phyloP scores from a whole-genome alignment of 495 filamentous ascomycete genomes.

The Penicillium parvum region DNA sequence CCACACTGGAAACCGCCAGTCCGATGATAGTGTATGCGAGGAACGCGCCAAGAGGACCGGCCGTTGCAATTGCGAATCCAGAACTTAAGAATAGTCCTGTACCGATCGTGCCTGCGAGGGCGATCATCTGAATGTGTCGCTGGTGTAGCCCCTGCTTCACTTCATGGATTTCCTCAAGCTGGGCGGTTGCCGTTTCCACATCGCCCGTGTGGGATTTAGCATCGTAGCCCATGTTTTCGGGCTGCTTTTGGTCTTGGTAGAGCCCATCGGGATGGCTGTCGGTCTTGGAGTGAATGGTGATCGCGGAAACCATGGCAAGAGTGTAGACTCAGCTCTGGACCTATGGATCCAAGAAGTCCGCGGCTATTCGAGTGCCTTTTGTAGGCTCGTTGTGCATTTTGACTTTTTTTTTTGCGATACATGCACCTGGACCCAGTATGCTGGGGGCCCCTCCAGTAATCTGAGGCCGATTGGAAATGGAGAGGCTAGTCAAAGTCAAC shows the following conservation, averaged over 20 bases:
- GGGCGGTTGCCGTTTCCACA: slow-evolving; percentile 8
- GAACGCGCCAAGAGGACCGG: slow-evolving; percentile 53
- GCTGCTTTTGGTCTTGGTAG: not conserved
- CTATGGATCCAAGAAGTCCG: not conserved
- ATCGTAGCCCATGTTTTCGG: not conserved
- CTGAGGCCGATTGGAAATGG: not conserved
- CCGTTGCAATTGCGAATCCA: slow-evolving; percentile 52
- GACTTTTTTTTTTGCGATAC: not conserved
- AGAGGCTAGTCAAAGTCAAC: not conserved
- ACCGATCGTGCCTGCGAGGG: slow-evolving; percentile 41
- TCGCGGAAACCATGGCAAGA: not conserved
- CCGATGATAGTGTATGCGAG: slow-evolving; percentile 26
- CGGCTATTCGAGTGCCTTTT: not conserved
- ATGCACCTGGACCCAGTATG: not conserved
- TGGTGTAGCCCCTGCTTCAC: slow-evolving; percentile 25
- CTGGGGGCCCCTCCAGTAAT: not conserved
- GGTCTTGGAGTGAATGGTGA: not conserved
- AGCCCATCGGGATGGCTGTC: not conserved
- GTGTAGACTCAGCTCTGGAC: not conserved
- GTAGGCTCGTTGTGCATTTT: not conserved
- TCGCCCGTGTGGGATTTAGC: not conserved
- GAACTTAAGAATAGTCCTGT: slow-evolving; percentile 39
- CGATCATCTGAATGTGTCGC: slow-evolving; percentile 44
- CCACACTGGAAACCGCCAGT: slow-evolving; percentile 15
- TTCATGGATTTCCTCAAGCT: slow-evolving; percentile 7